Base-by-base conservation (phyloP, 768 basidiomycete genomes). In the Pholiota molesta region DNA sequence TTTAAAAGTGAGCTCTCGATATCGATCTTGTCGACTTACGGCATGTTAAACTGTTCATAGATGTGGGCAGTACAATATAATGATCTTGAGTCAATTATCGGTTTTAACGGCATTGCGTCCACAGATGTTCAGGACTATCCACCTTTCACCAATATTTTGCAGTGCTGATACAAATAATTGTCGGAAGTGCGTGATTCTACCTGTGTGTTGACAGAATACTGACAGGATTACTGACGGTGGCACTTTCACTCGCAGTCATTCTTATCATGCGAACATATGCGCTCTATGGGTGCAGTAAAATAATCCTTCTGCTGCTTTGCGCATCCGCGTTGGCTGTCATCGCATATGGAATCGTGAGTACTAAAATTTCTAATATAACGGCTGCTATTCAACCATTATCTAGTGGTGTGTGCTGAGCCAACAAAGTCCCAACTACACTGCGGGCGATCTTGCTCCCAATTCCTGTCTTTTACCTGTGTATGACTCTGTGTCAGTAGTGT, bases 221-320 rank as follows among this genome's bases (percentile, higher is more conserved):
- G 29, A 45, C 31, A 6, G 5, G 37, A 19, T 5, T 5, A 6
- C 16, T 35, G 23, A 45, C 52, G 6, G 28, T 17, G 28, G 2
- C 31, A 52, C 21, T 53, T 5, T 28, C 19, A 35, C 11, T 35
- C 23, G 23, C 23, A 79, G 79, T 73, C 14, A 69, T 80, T 29
- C 72, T 79, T 10, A 75, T 78, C 19, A 71, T 78, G 63, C 65
- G 81, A 19, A 79, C 77, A 5, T 76, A 78, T 59, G 81, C 80
- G 23, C 70, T 82, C 0, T 82, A 80, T 56, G 72, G 68, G 6
- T 73, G 74, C 7, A 73, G 52, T 49, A 63, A 66, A 7, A 55
- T 55, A 19, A 63, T 78, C 10, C 72, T 81, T 1, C 40, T 65
- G 0, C 58, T 75, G 17, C 65, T 75, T 10, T 61, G 70, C 31